Evolutionary conservation across 345 rosid genomes (phyloP).

Genomic region (Abelmoschus esculentus): DNA sequence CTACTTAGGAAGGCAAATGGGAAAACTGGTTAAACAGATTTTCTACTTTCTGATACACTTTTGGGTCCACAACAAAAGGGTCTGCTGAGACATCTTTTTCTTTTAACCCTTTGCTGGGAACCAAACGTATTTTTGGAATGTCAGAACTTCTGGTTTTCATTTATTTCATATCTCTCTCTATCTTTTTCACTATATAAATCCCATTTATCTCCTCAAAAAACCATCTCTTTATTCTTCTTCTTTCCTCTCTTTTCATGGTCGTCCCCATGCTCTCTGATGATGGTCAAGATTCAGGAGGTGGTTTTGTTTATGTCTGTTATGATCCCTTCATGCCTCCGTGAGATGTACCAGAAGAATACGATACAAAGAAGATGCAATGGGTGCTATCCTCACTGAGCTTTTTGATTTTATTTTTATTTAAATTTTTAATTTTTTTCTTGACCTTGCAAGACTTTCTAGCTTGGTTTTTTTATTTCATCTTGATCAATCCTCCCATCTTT

Average conservation of each 20-base stretch:
- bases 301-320: slow-evolving; percentile 11
- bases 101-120: slow-evolving; percentile 18
- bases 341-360: background rate
- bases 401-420: background rate
- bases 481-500: background rate
- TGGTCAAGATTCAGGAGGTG: background rate
- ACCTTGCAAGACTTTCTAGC: slow-evolving; percentile 56
- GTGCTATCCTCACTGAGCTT: slow-evolving; percentile 59
- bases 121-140: slow-evolving; percentile 28
- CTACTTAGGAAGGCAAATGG: too few species aligned
- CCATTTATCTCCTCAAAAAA: slow-evolving; percentile 5
- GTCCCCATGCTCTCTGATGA: background rate
- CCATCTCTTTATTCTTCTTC: background rate
- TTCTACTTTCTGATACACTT: background rate
- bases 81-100: background rate
- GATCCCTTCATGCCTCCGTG: background rate
- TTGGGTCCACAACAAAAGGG: background rate
- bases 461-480: background rate
- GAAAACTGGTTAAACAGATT: background rate
- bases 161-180: slow-evolving; percentile 5
- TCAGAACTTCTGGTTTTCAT: slow-evolving; percentile 20
- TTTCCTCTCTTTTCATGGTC: background rate
- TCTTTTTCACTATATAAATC: slow-evolving; percentile 12
- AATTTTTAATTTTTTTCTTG: slow-evolving; percentile 37
- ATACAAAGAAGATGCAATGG: background rate